Evolutionary conservation across 768 basidiomycete species (phyloP), one percentile per base, ranked within the genome.

Genomic region (Tricholoma terreum): DNA sequence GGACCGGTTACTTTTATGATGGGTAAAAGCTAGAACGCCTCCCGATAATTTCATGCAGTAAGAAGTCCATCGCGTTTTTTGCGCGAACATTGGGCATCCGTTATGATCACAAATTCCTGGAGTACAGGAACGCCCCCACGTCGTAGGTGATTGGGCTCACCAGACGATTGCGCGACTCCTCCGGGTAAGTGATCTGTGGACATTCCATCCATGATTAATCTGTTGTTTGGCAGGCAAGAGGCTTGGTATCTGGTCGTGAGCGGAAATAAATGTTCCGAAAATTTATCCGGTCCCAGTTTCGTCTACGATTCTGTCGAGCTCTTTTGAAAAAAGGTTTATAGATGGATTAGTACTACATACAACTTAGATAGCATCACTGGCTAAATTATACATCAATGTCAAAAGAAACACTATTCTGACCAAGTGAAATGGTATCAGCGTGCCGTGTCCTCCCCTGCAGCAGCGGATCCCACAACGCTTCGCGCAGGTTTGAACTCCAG

Each of bases 401-500:
- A n/a, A n/a, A n/a, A n/a, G 6, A 27, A 27, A 27, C 24, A 27
- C 24, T 27, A 27, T 27, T 27, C 6, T 6, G 2, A 6, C 24
- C 3, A 27, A 6, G 24, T 11, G 12, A 4, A 14, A 48, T 6
- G 48, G 2, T 5, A 22, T 53, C 48, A 63, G 17, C 54, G 60
- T 15, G 30, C 4, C 4, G 40, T n/a, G 21, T 62, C 58, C 30
- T 49, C 46, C 38, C 56, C 65, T 4, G 60, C 62, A n/a, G 52
- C 55, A 27, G 64, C 67, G 2, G 62, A 49, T 45, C 62, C 57
- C 38, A 57, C 56, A 12, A 60, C 45, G 10, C 51, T 56, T 51
- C 56, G 61, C n/a, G 69, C 71, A 19, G 84, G 77, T 54, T 79
- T 80, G 63, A 85, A 87, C 59, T 87, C 85, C 22, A 89, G 71